A percentile compares a stretch with the other conserved stretches of the same genome.
Evolutionary conservation across 352 stramenopile genomes (phyloP).

Genomic region (Pythium guiyangense): DNA sequence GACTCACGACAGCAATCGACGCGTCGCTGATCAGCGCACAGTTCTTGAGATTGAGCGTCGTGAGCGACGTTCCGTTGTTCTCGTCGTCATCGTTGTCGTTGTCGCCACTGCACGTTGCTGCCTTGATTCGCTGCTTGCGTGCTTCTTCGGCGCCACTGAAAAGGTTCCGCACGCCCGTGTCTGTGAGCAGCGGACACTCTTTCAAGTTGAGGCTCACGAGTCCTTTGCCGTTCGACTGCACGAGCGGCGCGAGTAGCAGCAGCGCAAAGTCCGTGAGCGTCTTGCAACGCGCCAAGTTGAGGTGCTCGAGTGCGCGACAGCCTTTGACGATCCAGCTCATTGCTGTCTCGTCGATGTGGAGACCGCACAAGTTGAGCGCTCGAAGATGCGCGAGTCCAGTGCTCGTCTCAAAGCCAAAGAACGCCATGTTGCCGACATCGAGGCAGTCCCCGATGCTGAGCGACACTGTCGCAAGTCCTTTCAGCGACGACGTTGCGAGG

Average conservation of each 20-base stretch:
- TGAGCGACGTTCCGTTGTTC: slow-evolving; percentile 5
- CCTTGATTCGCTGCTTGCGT: not conserved
- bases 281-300: slow-evolving; percentile 50
- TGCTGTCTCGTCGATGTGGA: slow-evolving; percentile 55
- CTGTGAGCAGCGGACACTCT: slow-evolving; percentile 38
- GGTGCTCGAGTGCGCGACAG: slow-evolving; percentile 27
- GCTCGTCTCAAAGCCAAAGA: slow-evolving; percentile 67
- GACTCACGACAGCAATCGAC: slow-evolving; percentile 26
- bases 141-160: slow-evolving; percentile 26
- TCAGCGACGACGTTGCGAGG: slow-evolving; percentile 34
- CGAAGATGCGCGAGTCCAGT: slow-evolving; percentile 20
- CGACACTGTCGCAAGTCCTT: slow-evolving; percentile 22
- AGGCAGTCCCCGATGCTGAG: slow-evolving; percentile 51
- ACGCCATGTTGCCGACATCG: slow-evolving; percentile 62
- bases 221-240: slow-evolving; percentile 1
- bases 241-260: slow-evolving; percentile 39
- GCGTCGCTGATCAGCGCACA: slow-evolving; percentile 45
- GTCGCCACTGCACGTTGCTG: slow-evolving; percentile 10
- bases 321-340: slow-evolving; percentile 71
- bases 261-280: slow-evolving; percentile 54
- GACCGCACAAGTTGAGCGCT: slow-evolving; percentile 33
- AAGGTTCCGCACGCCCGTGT: slow-evolving; percentile 41
- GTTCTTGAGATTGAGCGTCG: slow-evolving; percentile 49
- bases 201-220: slow-evolving; percentile 42
- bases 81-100: slow-evolving; percentile 14